Evolutionary conservation across 768 basidiomycete species (phyloP), one percentile per base, ranked within the genome.

Genomic region (Calocera viscosa): DNA sequence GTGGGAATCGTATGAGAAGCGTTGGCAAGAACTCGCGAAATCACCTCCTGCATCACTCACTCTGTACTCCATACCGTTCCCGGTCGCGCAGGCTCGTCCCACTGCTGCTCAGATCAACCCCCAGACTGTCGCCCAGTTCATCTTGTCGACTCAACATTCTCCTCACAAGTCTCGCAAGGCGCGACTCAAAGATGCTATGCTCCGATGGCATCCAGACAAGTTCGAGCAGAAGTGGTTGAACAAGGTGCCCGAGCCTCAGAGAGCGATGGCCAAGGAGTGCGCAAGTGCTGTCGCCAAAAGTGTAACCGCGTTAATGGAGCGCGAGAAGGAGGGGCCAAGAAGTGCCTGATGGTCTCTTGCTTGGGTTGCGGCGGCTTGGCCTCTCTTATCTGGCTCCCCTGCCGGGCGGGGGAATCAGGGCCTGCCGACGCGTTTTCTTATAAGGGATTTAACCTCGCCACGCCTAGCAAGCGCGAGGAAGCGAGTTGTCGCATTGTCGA

Each of bases 191-290:
- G 26, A 41, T 28, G 67, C 67, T 22, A 34, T 67, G 26, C 26
- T 67, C 11, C 63, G 32, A 30, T 67, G 67, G 67, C 67, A 67
- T 28, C 64, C 67, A 26, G 67, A 67, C 67, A 67, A 67, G 43
- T 67, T 67, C 64, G 63, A 67, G 39, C 24, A 35, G 26, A 64
- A 43, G 26, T 67, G 67, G 67, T 39, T 67, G 24, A 28, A 11
- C 7, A 64, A 22, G 24, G 64, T 67, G 32, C 38, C 30, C 38
- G 22, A n/a, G 26, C 33, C 24, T 28, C 49, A 67, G 26, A 16
- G 41, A 30, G 66, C 66, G 11, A 22, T 64, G 49, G 66, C 65
- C 60, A 63, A 22, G 34, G 66, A 67, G 33, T 49, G 60, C 16
- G 66, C 60, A 8, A 34, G 19, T 33, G 66, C 66, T 41, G 66